Evolutionary conservation across 768 basidiomycete species (phyloP).

Genomic region (Serendipita indica): DNA sequence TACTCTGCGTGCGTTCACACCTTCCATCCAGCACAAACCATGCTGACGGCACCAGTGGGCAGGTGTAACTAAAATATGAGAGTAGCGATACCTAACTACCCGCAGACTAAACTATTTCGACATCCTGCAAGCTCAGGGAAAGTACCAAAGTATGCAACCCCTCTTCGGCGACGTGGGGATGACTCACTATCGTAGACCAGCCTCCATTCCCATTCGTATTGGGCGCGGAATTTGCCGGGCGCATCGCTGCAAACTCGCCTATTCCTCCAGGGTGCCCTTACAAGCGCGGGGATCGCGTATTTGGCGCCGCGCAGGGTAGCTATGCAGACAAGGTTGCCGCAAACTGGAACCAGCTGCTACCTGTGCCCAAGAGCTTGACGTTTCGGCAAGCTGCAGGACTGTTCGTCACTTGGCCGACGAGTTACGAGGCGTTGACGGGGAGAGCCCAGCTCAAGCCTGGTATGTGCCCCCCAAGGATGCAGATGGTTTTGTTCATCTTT

Average conservation of each 20-base stretch:
- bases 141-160: slow-evolving; percentile 44
- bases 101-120: slow-evolving; percentile 59
- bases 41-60: not conserved
- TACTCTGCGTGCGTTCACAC: slow-evolving; percentile 34
- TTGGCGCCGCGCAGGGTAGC: slow-evolving; percentile 66
- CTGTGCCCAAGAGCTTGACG: slow-evolving; percentile 58
- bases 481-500: not conserved
- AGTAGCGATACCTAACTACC: not conserved
- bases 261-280: slow-evolving; percentile 68
- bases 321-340: slow-evolving; percentile 64
- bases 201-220: slow-evolving; percentile 75
- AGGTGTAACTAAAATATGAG: not conserved
- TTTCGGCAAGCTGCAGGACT: slow-evolving; percentile 86
- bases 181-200: slow-evolving; percentile 26
- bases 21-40: not conserved
- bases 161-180: not conserved
- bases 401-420: slow-evolving; percentile 83
- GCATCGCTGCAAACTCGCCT: slow-evolving; percentile 49
- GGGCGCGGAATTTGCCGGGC: slow-evolving; percentile 76
- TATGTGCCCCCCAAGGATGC: slow-evolving; percentile 19
- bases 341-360: slow-evolving; percentile 35
- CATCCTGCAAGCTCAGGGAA: slow-evolving; percentile 78
- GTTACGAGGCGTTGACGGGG: slow-evolving; percentile 80
- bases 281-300: slow-evolving; percentile 74
- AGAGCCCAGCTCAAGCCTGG: slow-evolving; percentile 68